A percentile compares a stretch with the other conserved stretches of the same genome.
Conservation (phyloP, 2,329 filamentous ascomycete species). For the Arthrobotrys sphaeroides region DNA sequence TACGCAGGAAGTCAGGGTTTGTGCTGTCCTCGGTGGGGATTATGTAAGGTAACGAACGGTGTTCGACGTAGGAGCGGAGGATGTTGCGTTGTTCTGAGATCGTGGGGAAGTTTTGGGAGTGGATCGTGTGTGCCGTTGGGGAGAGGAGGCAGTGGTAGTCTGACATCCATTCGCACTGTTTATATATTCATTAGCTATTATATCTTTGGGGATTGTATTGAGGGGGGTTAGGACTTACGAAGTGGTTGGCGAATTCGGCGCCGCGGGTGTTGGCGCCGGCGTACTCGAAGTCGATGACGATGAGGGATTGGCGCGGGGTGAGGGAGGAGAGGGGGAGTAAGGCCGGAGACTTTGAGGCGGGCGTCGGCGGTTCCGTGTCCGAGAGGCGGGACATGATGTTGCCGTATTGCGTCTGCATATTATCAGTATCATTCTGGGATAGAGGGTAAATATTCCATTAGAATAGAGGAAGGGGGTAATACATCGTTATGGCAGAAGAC, state of each 20-base stretch:
- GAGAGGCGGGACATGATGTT: slow-evolving; percentile 81
- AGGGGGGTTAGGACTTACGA: slow-evolving; percentile 66
- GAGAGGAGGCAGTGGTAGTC: slow-evolving; percentile 83
- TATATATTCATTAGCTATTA: not conserved
- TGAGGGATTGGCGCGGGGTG: slow-evolving; percentile 56
- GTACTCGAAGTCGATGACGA: slow-evolving; percentile 99
- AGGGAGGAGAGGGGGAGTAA: slow-evolving; percentile 63
- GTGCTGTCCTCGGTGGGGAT: slow-evolving; percentile 65
- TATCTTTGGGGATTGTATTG: not conserved
- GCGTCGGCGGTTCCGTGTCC: slow-evolving; percentile 40
- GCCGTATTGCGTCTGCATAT: slow-evolving; percentile 86
- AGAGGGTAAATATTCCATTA: not conserved
- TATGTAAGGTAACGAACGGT: slow-evolving; percentile 65
- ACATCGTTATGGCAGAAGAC: slow-evolving; percentile 99
- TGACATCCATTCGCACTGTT: slow-evolving; percentile 89
- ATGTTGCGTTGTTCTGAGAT: slow-evolving; percentile 84
- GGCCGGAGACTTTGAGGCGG: slow-evolving; percentile 40
- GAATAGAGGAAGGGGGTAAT: slow-evolving; percentile 37
- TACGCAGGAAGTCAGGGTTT: slow-evolving; percentile 51
- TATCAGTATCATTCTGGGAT: too few relatives aligned
- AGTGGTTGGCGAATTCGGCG: slow-evolving; percentile 96
- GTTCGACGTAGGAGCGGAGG: slow-evolving; percentile 84
- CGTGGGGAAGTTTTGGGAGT: slow-evolving; percentile 75
- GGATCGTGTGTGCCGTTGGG: slow-evolving; percentile 74
- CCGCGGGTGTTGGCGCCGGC: slow-evolving; percentile 86